A percentile compares a stretch with the other conserved stretches of the same genome.
These are phyloP conservation scores for Heracleum sosnowskyi DNA, from an alignment of 129 eudicot genomes.

Conservation along the genomic window DNA sequence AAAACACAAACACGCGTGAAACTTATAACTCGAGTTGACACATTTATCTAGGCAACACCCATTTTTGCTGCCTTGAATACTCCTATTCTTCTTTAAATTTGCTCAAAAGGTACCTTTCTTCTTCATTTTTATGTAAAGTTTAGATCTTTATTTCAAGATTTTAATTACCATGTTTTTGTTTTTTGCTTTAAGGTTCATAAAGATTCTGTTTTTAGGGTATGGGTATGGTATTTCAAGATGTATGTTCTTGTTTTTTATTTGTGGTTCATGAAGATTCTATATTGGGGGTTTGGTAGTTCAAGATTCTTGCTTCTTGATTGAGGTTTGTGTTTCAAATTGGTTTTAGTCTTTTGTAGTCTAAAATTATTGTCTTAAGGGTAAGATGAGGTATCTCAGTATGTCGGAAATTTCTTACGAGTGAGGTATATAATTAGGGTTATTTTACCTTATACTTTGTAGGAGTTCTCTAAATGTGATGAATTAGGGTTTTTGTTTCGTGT, in stretches of 20 bases:
- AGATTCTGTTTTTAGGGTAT: background rate
- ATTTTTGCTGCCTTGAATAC: background rate
- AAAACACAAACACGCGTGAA: too few species aligned
- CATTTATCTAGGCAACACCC: too few species aligned
- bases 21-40: too few species aligned
- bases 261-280: background rate
- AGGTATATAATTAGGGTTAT: background rate
- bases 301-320: background rate
- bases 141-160: background rate
- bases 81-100: background rate
- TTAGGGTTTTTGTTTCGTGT: background rate
- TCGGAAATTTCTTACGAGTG: background rate
- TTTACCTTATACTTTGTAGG: background rate
- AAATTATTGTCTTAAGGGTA: too few species aligned
- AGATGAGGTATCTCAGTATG: too few species aligned
- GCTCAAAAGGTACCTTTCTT: background rate
- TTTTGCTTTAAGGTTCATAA: background rate
- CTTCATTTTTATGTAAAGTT: background rate
- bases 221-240: background rate
- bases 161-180: background rate
- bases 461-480: background rate
- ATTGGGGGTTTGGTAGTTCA: background rate
- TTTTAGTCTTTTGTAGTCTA: too few species aligned
- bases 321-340: background rate
- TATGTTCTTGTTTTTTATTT: background rate